phyloP scores from a whole-genome alignment of 176 grass and related monocot genomes.

The Melocanna baccifera region DNA sequence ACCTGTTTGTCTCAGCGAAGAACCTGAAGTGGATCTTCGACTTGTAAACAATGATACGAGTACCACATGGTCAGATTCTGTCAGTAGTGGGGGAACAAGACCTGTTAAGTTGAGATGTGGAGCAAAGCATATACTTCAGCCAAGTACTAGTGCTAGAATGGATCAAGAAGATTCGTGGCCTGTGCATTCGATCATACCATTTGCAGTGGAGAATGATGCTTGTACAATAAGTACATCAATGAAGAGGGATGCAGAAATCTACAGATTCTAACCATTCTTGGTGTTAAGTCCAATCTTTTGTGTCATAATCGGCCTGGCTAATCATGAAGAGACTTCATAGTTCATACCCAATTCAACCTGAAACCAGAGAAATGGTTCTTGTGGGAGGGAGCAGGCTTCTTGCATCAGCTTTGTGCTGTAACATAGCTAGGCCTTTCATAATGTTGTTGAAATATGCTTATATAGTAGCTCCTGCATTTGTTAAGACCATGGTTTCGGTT shows the following conservation, averaged over 20 bases:
- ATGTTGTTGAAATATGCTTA: neutral
- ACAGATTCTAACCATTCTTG: neutral
- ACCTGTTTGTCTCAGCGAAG: neutral
- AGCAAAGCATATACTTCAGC: conserved; percentile 47
- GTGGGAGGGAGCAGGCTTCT: neutral
- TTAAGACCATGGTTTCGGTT: neutral
- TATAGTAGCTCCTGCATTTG: neutral
- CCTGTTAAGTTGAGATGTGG: conserved; percentile 56
- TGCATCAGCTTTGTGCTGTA: neutral
- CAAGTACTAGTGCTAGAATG: conserved; percentile 31
- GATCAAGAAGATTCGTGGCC: conserved; percentile 37
- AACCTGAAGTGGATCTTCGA: conserved; percentile 15
- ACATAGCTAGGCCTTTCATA: neutral
- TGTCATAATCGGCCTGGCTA: neutral
- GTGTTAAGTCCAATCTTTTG: neutral
- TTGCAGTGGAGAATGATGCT: conserved; percentile 32
- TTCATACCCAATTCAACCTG: neutral
- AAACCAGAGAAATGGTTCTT: neutral
- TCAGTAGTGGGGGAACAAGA: conserved; percentile 3
- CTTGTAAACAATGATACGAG: neutral
- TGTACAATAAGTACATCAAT: neutral
- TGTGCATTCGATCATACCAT: conserved; percentile 30
- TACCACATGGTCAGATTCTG: conserved; percentile 2
- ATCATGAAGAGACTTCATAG: neutral
- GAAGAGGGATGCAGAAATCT: conserved; percentile 30